A percentile compares a stretch with the other conserved stretches of the same genome.
Evolutionary conservation across 768 basidiomycete genomes (phyloP).

Genomic region (Lactarius sanguifluus): DNA sequence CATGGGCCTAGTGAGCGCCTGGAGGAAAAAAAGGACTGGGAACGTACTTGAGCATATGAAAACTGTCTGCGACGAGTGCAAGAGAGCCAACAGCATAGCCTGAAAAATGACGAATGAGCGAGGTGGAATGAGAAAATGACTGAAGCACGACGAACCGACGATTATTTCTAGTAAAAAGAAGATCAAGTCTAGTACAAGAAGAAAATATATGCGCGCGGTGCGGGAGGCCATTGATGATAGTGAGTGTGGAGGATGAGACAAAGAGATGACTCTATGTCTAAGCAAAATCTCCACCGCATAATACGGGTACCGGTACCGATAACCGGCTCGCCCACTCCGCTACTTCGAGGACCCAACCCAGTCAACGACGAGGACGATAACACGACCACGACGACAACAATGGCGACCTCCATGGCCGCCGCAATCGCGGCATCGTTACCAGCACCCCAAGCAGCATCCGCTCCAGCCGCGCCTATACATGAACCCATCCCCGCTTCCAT

Average conservation of each 20-base stretch:
- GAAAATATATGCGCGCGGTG: conserved; percentile 67
- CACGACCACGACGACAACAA: conserved; percentile 31
- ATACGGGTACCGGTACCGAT: too few relatives aligned
- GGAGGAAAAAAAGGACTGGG: background rate
- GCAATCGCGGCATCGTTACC: conserved; percentile 84
- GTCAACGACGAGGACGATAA: background rate
- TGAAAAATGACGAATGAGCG: conserved; percentile 33
- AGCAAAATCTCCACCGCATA: background rate
- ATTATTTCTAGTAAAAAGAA: conserved; percentile 89
- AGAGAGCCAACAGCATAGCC: conserved; percentile 96
- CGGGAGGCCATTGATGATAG: conserved; percentile 50
- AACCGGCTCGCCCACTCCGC: too few relatives aligned
- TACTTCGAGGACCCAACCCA: too few relatives aligned
- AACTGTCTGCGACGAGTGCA: conserved; percentile 93
- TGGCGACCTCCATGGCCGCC: conserved; percentile 89
- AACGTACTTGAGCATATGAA: conserved; percentile 97
- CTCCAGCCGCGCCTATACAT: conserved; percentile 65
- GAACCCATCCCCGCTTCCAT: conserved; percentile 91
- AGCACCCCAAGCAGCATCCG: conserved; percentile 57
- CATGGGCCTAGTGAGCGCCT: conserved; percentile 14
- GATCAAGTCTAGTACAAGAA: conserved; percentile 79
- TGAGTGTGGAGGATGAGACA: conserved; percentile 5
- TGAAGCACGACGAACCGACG: conserved; percentile 49
- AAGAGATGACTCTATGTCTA: background rate
- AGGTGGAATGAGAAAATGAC: conserved; percentile 7